Percentiles rank a stretch among this genome's conserved stretches.
Conservation (phyloP, 2,329 filamentous ascomycete genomes). For the Phoma sp. region DNA sequence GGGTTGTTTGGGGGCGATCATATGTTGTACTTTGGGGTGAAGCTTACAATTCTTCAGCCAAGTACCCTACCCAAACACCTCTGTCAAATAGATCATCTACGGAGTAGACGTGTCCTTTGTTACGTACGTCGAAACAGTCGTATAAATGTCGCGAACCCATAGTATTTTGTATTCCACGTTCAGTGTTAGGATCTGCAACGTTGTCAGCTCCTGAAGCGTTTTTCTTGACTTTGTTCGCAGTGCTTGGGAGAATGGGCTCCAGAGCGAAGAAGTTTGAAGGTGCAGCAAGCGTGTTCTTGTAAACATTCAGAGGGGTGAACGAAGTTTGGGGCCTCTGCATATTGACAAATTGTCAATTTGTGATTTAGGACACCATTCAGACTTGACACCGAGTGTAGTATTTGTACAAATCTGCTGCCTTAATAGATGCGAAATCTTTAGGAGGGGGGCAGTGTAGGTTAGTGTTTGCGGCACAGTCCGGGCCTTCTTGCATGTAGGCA, state of each 20-base stretch:
- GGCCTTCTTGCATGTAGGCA: too few species aligned
- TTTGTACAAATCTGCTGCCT: too few species aligned
- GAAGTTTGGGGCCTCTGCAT: not conserved
- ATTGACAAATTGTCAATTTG: not conserved
- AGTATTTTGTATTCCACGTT: not conserved
- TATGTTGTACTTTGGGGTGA: not conserved
- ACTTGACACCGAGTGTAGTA: too few species aligned
- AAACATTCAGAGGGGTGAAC: not conserved
- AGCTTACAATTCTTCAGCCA: constrained; percentile 15
- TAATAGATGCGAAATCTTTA: too few species aligned
- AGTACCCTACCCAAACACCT: constrained; percentile 35
- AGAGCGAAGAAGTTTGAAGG: not conserved
- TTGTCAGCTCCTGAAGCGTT: not conserved
- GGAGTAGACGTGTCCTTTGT: constrained; percentile 23
- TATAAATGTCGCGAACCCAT: not conserved
- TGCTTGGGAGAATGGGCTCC: not conserved
- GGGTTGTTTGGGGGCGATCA: too few species aligned
- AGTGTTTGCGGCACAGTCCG: too few species aligned
- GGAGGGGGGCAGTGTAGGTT: too few species aligned
- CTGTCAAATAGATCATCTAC: constrained; percentile 20
- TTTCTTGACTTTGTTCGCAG: not conserved
- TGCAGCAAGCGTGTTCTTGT: not conserved
- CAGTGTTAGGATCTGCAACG: not conserved
- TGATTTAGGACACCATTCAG: not conserved
- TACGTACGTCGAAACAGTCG: constrained; percentile 21